Evolutionary conservation across 2,329 filamentous ascomycete genomes (phyloP), one percentile per base, ranked within the genome.

Genomic region (Periconia sp.): DNA sequence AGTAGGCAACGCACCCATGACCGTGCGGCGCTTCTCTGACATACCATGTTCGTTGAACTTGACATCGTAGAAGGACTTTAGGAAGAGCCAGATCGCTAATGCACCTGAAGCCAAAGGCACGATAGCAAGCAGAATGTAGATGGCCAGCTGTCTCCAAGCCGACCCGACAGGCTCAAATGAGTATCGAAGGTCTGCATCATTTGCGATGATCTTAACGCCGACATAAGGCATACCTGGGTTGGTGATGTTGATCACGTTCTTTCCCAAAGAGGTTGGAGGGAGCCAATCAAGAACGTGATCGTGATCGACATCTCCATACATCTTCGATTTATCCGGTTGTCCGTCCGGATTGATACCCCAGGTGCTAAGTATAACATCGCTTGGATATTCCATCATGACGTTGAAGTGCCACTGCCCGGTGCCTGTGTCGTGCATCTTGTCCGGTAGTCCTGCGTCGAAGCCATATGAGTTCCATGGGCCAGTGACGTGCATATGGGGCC

Each of bases 271-370:
- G 9, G 77, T 80, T 4, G 83, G 83, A 1, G 82, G 79, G 23
- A 86, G 73, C 26, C 82, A 80, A 59, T 87, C 84, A 15, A 86
- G 68, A 5, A 86, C 72, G 3, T 73, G 74, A 58, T 86, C 83
- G 18, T 72, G 72, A 55, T 86, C 80, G 11, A 84, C 76, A 59
- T 87, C 84, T 16, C 84, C 84, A 48, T 77, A 80, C 2, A 84
- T 77, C 41, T 73, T 76, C 6, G 77, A 78, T 46, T 82, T 74
- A 61, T 87, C 84, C 0, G 84, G 83, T 52, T 79, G 69, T 15
- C 82, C 82, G 62, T 85, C 78, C 0, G 78, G 77, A 54, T 86
- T 83, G 61, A 86, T 82, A 37, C 84, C 84, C 84, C 84, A 87
- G 4, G 84, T 74, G 52, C 86, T 87, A 45, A 86, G 68, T 56